phyloP scores from a whole-genome alignment of 2,329 filamentous ascomycete species.

The Diaporthe helianthi region DNA sequence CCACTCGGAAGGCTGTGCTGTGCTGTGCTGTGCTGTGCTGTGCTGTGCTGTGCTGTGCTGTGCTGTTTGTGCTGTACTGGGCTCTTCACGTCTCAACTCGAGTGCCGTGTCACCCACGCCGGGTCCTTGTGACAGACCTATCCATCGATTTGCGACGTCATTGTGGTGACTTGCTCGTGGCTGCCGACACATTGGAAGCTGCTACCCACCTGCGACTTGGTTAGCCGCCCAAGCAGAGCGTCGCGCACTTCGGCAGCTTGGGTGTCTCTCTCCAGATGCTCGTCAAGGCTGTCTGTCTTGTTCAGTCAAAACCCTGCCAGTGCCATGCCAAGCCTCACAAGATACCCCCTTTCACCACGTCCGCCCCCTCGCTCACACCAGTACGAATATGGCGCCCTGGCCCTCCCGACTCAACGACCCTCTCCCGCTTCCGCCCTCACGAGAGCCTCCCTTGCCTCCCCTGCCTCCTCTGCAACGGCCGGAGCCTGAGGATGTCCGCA shows the following conservation, averaged over 20 bases:
- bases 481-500: conserved; percentile 16
- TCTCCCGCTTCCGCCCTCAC: conserved; percentile 27
- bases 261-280: conserved; percentile 14
- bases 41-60: conserved; percentile 14
- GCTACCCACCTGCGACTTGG: conserved; percentile 21
- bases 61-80: conserved; percentile 9
- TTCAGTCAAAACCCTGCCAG: conserved; percentile 21
- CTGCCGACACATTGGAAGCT: conserved; percentile 27
- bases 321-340: conserved; percentile 32
- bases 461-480: conserved; percentile 26
- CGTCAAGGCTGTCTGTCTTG: conserved; percentile 4
- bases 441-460: conserved; percentile 31
- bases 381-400: conserved; percentile 31
- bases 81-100: conserved; percentile 22
- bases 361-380: conserved; percentile 26
- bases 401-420: conserved; percentile 22
- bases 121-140: conserved; percentile 15
- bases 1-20: conserved; percentile 25
- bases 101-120: conserved; percentile 21
- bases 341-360: conserved; percentile 30
- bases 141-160: conserved; percentile 26
- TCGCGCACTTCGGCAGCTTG: not conserved
- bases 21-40: conserved; percentile 18
- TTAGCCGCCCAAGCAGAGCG: not conserved
- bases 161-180: conserved; percentile 19